Percentiles rank a stretch among this genome's conserved stretches.
Evolutionary conservation across 192 early-diverging fungal species (phyloP).

Genomic region (Spizellomyces punctatus): DNA sequence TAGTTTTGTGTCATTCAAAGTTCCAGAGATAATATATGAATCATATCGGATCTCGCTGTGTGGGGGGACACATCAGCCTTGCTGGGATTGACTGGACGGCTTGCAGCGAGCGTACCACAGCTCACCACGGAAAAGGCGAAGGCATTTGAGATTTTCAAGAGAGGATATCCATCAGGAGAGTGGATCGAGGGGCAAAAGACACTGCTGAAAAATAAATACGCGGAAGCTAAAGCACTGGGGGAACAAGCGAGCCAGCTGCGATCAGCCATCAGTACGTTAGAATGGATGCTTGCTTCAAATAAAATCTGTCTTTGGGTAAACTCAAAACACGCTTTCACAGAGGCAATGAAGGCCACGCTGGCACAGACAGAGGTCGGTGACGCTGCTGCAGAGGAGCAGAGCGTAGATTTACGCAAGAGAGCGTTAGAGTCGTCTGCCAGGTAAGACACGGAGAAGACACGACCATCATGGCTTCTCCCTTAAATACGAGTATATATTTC

Average conservation of each 20-base stretch:
- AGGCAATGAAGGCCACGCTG: constrained; percentile 17
- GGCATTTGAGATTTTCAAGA: constrained; percentile 60
- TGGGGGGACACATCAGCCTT: too few species aligned
- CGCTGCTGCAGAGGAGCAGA: neutral
- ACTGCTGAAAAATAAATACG: constrained; percentile 55
- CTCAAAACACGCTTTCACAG: neutral
- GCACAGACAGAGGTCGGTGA: constrained; percentile 2
- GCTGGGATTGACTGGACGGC: neutral
- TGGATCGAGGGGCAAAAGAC: constrained; percentile 66
- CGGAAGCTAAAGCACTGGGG: constrained; percentile 54
- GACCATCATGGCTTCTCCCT: too few species aligned
- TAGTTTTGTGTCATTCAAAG: too few species aligned
- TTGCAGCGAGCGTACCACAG: constrained; percentile 29
- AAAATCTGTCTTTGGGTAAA: neutral
- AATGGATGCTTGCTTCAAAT: neutral
- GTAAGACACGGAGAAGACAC: too few species aligned
- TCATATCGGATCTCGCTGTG: too few species aligned
- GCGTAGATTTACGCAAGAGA: too few species aligned
- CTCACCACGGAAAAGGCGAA: constrained; percentile 58
- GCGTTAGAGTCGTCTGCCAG: too few species aligned
- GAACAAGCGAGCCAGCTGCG: constrained; percentile 48
- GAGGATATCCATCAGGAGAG: constrained; percentile 47
- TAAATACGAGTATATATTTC: neutral
- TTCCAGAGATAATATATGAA: too few species aligned
- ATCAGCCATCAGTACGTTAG: constrained; percentile 50